Base-by-base conservation (phyloP, 768 basidiomycete species). In the Suillus placidus region DNA sequence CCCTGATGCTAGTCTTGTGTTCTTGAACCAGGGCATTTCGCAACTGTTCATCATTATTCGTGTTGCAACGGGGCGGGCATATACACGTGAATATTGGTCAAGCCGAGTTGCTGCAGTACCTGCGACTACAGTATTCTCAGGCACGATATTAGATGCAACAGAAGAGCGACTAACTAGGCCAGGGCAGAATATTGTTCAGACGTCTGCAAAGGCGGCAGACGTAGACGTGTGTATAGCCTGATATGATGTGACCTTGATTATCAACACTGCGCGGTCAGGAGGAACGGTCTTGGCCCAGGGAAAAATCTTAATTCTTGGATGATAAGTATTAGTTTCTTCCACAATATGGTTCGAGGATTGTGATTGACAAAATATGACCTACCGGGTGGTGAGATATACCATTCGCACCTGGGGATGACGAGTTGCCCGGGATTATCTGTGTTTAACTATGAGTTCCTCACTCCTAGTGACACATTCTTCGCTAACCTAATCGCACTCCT, bases 41-140 rank as follows among this genome's bases (percentile, higher is more conserved):
- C 72, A 74, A 10, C 30, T 73, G 14, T 64, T 78, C 30, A 79
- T 79, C 63, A 68, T 77, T 40, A 61, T 73, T 37, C 74, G 77
- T n/a, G 75, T 77, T 42, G 72, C 73, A 7, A 65, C 68, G n/a
- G 77, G 77, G 14, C 68, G 68, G 20, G 71, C 72, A 14, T 74
- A 67, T 69, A 30, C 68, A 32, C 37, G 40, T 40, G 42, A 47
- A 32, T n/a, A 43, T 43, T 43, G 43, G 52, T 54, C 32, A 16
- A 20, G 16, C 18, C 30, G 9, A 34, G 4, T 14, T 20, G 16
- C 30, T 34, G 30, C 8, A 32, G 7, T 8, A 18, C 51, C 30
- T 9, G 34, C 32, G 7, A 12, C 52, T 20, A 0, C 34, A 54
- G 9, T 3, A 34, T 54, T 54, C 5, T 20, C 52, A 34, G 9